Percentiles rank a stretch among this genome's conserved stretches.
Conservation (phyloP, 2,329 filamentous ascomycete genomes). For the Dendrostoma leiphaemia region DNA sequence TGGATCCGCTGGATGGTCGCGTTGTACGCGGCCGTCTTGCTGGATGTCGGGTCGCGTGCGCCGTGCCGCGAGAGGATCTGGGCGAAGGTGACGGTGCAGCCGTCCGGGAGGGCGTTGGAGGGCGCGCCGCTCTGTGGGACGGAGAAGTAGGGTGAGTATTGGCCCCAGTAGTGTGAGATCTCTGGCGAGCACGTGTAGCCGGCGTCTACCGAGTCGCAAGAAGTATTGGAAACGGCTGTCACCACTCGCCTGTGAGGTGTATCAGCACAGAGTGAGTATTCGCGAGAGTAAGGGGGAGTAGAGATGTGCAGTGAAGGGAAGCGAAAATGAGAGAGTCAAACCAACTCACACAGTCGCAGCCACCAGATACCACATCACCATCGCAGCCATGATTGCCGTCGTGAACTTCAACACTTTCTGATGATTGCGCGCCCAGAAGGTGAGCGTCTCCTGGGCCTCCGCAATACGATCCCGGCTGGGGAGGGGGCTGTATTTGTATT, state of each 20-base stretch:
- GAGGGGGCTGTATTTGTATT: constrained; percentile 29
- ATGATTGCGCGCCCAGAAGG: constrained; percentile 21
- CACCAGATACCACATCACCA: constrained; percentile 23
- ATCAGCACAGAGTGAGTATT: constrained; percentile 7
- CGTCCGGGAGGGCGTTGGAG: constrained; percentile 55
- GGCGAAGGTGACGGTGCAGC: constrained; percentile 76
- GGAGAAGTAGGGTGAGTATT: constrained; percentile 83
- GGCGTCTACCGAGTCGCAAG: constrained; percentile 50
- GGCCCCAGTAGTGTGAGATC: constrained; percentile 74
- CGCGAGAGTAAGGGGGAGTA: too few relatives aligned
- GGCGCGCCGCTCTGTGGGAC: constrained; percentile 61
- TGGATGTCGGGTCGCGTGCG: constrained; percentile 72
- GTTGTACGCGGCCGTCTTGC: constrained; percentile 65
- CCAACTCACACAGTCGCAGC: constrained; percentile 25
- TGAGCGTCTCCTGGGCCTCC: constrained; percentile 18
- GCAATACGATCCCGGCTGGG: constrained; percentile 15
- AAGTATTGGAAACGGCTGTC: constrained; percentile 15
- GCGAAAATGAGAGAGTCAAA: background rate
- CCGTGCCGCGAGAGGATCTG: constrained; percentile 83
- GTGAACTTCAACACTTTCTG: constrained; percentile 22
- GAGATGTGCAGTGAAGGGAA: background rate
- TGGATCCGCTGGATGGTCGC: constrained; percentile 66
- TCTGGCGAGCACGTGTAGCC: constrained; percentile 63
- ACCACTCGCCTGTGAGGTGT: background rate
- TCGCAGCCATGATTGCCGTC: constrained; percentile 21